Conservation (phyloP, 495 filamentous ascomycete species). For the Penicilliopsis zonata region DNA sequence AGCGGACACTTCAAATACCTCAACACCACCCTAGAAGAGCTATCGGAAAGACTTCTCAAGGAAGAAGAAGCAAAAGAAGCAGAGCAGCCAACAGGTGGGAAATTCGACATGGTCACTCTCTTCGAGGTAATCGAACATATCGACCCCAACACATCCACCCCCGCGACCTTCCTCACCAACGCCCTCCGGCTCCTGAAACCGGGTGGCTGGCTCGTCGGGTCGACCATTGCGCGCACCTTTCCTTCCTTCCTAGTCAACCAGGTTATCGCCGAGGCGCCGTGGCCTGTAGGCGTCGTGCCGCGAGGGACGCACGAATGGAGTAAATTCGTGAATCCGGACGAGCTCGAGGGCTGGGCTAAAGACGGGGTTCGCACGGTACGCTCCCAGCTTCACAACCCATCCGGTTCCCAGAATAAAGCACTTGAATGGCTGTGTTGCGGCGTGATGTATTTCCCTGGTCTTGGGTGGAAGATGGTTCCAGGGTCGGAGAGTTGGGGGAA, state of each 20-base stretch:
- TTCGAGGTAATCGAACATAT: constrained; percentile 97
- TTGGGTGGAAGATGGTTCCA: constrained; percentile 79
- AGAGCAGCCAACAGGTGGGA: constrained; percentile 9
- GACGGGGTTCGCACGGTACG: too few relatives aligned
- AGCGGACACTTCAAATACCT: constrained; percentile 53
- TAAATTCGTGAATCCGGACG: constrained; percentile 84
- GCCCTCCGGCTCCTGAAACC: constrained; percentile 67
- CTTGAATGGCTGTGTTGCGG: constrained; percentile 37
- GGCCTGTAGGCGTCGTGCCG: constrained; percentile 77
- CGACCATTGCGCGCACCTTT: constrained; percentile 82
- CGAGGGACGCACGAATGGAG: constrained; percentile 89
- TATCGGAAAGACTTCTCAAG: too few relatives aligned
- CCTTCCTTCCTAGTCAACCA: constrained; percentile 86
- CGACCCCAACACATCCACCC: constrained; percentile 34
- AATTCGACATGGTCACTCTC: constrained; percentile 66
- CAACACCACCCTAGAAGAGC: constrained; percentile 59
- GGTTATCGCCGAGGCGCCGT: constrained; percentile 68
- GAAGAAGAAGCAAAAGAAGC: constrained; percentile 14
- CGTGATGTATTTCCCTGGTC: constrained; percentile 76
- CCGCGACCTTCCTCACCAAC: constrained; percentile 54
- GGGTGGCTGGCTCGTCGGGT: constrained; percentile 84
- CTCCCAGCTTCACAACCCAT: too few relatives aligned
- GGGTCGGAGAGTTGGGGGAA: constrained; percentile 85
- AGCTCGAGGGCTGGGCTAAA: constrained; percentile 53
- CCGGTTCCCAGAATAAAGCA: too few relatives aligned